Percentiles rank a stretch among this genome's conserved stretches.
These are phyloP conservation scores for Mortierella polycephala DNA, from an alignment of 371 early-diverging fungal species.

Conservation along the genomic window DNA sequence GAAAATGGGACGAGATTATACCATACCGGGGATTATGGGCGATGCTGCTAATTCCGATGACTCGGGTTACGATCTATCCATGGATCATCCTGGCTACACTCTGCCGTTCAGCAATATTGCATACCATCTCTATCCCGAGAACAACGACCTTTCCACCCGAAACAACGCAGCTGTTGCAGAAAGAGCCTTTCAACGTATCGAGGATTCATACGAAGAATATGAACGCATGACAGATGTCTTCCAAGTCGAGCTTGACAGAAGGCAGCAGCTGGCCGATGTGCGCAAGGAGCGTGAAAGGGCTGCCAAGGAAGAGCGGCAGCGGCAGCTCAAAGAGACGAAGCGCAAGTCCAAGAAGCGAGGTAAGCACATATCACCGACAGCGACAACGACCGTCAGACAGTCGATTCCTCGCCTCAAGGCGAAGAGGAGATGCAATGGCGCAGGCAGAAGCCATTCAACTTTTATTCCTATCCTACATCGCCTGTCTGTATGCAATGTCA, in stretches of 20 bases:
- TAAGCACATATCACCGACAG: constrained; percentile 6
- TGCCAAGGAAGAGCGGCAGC: constrained; percentile 17
- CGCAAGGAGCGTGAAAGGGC: constrained; percentile 28
- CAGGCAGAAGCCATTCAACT: too few species aligned
- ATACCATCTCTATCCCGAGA: constrained; percentile 33
- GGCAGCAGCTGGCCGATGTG: constrained; percentile 10
- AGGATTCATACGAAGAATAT: constrained; percentile 42
- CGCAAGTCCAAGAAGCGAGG: constrained; percentile 8
- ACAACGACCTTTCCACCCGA: constrained; percentile 1
- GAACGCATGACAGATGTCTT: constrained; percentile 42
- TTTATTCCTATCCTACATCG: too few species aligned
- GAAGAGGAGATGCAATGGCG: too few species aligned
- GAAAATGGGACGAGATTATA: too few species aligned
- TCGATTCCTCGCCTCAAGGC: too few species aligned
- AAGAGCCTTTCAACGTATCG: constrained; percentile 36
- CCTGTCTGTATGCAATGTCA: too few species aligned
- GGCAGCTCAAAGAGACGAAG: constrained; percentile 17
- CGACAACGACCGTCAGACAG: not conserved
- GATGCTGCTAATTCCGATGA: not conserved
- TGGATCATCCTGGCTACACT: constrained; percentile 28
- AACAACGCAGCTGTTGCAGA: constrained; percentile 14
- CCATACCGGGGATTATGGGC: too few species aligned
- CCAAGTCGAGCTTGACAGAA: constrained; percentile 42
- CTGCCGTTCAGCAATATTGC: constrained; percentile 48
- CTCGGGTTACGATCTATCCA: constrained; percentile 11